Evolutionary conservation across 2,329 filamentous ascomycete species (phyloP).

Genomic region (Elsinoe necatrix): DNA sequence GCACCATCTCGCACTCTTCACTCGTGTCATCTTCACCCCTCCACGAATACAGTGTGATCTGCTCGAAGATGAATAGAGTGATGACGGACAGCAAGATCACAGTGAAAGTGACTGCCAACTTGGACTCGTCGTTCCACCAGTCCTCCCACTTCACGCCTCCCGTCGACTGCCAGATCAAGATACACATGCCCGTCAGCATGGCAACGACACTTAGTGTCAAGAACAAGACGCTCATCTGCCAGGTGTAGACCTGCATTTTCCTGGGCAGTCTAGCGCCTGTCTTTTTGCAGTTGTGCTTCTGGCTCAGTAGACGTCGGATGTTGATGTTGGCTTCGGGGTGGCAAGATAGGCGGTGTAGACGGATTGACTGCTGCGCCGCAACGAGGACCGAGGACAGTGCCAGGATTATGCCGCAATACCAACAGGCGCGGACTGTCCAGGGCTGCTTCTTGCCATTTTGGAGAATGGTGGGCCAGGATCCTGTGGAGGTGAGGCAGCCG

Average conservation of each 20-base stretch:
- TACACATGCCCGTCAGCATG: slow-evolving; percentile 34
- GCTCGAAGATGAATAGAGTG: background rate
- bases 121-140: slow-evolving; percentile 24
- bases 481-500: slow-evolving; percentile 36
- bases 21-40: background rate
- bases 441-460: slow-evolving; percentile 31
- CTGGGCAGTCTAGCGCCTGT: slow-evolving; percentile 23
- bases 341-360: slow-evolving; percentile 36
- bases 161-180: slow-evolving; percentile 33
- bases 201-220: slow-evolving; percentile 29
- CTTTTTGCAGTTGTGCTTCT: slow-evolving; percentile 19
- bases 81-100: background rate
- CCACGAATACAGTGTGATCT: background rate
- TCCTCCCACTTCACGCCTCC: slow-evolving; percentile 21
- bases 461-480: slow-evolving; percentile 37
- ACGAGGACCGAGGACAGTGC: slow-evolving; percentile 44
- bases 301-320: slow-evolving; percentile 31
- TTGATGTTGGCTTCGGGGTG: slow-evolving; percentile 33
- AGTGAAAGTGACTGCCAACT: background rate
- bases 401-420: slow-evolving; percentile 41
- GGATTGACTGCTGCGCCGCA: slow-evolving; percentile 36
- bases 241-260: slow-evolving; percentile 28
- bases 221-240: slow-evolving; percentile 34
- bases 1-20: background rate
- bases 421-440: slow-evolving; percentile 36